Evolutionary conservation across 441 rosid genomes (phyloP).

Genomic region (Corymbia citriodora): DNA sequence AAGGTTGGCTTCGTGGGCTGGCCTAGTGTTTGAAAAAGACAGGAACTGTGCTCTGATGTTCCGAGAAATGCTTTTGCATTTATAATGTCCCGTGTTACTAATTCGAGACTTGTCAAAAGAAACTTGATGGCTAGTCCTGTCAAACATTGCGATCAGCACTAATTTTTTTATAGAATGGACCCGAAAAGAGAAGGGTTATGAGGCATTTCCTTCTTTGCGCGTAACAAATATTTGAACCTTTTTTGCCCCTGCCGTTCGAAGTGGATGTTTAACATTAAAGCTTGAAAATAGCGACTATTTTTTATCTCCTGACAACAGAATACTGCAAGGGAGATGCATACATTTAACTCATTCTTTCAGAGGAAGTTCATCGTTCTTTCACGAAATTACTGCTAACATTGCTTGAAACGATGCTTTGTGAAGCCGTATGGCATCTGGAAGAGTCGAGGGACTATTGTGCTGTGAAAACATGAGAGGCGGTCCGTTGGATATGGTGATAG

Average conservation of each 20-base stretch:
- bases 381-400: not conserved
- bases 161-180: not conserved
- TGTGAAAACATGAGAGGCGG: not conserved
- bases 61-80: not conserved
- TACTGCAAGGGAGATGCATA: not conserved
- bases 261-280: not conserved
- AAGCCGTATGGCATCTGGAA: not conserved
- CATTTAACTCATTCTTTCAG: not conserved
- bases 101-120: not conserved
- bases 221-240: not conserved
- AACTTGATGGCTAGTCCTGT: not conserved
- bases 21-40: not conserved
- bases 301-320: not conserved
- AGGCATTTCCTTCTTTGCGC: not conserved
- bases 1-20: not conserved
- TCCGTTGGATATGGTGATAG: not conserved
- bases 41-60: not conserved
- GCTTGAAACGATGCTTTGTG: not conserved
- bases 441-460: not conserved
- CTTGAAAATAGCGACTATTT: not conserved
- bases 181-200: not conserved
- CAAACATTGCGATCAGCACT: not conserved
- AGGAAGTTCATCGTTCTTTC: not conserved
- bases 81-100: not conserved
- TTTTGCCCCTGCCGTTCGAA: not conserved